Evolutionary conservation across 257 asterid species (phyloP), one percentile per base, ranked within the genome.

Genomic region (Scutellaria baicalensis): DNA sequence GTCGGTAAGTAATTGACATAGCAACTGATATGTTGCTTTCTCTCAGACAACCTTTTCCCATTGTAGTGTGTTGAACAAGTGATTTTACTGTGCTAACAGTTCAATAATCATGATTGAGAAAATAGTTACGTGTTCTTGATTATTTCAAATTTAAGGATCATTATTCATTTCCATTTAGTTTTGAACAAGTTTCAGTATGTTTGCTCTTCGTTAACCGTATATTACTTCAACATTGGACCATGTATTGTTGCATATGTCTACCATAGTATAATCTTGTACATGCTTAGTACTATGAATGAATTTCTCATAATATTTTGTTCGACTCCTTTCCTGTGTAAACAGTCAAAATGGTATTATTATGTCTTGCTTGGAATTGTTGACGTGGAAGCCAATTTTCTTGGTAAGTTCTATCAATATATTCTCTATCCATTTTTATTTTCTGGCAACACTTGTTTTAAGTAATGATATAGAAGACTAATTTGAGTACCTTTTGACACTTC

Each of bases 301-400:
- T 33, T 50, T 72, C 16, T 66, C 69, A 44, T 49, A 48, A 39
- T 50, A 31, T 62, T 65, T 59, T 58, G 10, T 31, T 47, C 9
- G 21, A 48, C 66, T 58, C 58, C 66, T 61, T 59, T 9, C 48
- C 59, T 56, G 68, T 74, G 12, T 59, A 66, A 73, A 78, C 95
- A 92, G 98, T 86, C 90, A 61, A 88, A 86, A 83, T 93, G 98
- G 97, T 88, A 90, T 75, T 93, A 86, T 78, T 93, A 93, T 57
- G 47, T 90, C 69, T 77, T 90, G 75, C 94, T 93, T 67, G 98
- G 92, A 72, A 44, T 85, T 45, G 89, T 93, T 58, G 98, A 93
- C 6, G 98, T 93, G 72, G 98, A 93, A 85, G 98, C 90, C 78
- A 93, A 93, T 72, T 93, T 82, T 82, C 96, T 93, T 10, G 98